Evolutionary conservation across 768 basidiomycete species (phyloP).

Genomic region (Boletus tylopilopsis): DNA sequence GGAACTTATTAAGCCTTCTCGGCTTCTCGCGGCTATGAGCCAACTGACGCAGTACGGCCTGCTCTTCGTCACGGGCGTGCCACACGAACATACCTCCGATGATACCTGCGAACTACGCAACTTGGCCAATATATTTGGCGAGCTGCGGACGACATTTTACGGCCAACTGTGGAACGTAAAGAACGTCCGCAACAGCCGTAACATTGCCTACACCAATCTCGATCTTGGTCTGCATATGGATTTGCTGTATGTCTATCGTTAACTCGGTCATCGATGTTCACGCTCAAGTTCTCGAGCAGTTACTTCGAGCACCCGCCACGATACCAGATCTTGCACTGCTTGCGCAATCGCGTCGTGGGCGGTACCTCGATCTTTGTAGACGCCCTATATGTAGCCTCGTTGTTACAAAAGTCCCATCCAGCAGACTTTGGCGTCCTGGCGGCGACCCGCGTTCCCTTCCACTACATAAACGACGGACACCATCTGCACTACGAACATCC

Average conservation of each 20-base stretch:
- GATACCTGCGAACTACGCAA: conserved; percentile 60
- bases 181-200: conserved; percentile 67
- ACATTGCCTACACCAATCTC: conserved; percentile 94
- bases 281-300: conserved; percentile 37
- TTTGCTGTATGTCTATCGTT: conserved; percentile 61
- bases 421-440: conserved; percentile 57
- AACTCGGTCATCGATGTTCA: background rate
- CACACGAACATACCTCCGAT: conserved; percentile 55
- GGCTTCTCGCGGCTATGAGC: conserved; percentile 55
- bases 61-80: conserved; percentile 69
- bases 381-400: conserved; percentile 58
- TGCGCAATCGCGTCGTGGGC: conserved; percentile 79
- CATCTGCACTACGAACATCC: conserved; percentile 71
- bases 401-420: conserved; percentile 45
- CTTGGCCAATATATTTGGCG: conserved; percentile 68
- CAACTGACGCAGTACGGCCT: conserved; percentile 74
- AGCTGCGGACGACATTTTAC: conserved; percentile 85
- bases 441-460: conserved; percentile 70
- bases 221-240: conserved; percentile 91
- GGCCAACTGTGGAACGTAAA: conserved; percentile 87
- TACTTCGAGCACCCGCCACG: conserved; percentile 91
- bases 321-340: conserved; percentile 88
- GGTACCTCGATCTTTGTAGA: conserved; percentile 89
- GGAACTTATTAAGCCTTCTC: conserved; percentile 40
- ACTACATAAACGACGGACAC: conserved; percentile 89